Conservation (phyloP, 345 rosid genomes). For the Hibiscus mutabilis region DNA sequence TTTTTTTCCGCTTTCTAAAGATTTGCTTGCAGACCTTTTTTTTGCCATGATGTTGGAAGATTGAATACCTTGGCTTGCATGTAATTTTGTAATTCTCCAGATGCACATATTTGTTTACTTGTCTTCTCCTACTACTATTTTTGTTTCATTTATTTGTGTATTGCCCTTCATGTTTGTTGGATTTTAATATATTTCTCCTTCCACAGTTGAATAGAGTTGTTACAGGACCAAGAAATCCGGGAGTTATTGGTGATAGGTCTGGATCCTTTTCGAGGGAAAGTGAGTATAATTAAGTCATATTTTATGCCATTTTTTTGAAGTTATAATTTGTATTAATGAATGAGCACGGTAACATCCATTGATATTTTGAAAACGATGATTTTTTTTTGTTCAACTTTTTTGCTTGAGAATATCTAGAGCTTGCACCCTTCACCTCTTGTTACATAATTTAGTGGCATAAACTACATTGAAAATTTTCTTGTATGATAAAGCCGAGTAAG, state of each 20-base stretch:
- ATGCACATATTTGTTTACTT: neutral
- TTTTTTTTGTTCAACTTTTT: neutral
- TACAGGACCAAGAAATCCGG: slow-evolving; percentile 87
- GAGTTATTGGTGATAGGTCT: slow-evolving; percentile 92
- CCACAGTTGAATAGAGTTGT: slow-evolving; percentile 84
- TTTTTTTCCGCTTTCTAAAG: neutral
- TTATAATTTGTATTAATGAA: neutral
- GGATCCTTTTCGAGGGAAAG: slow-evolving; percentile 98
- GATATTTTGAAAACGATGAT: neutral
- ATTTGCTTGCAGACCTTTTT: neutral
- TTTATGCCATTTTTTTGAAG: neutral
- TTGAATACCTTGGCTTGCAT: neutral
- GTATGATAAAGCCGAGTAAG: neutral
- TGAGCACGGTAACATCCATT: neutral
- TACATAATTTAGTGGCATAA: neutral
- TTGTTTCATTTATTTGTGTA: neutral
- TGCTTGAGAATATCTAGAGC: neutral
- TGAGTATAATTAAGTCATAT: slow-evolving; percentile 35
- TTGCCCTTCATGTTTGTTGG: neutral
- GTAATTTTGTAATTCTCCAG: neutral
- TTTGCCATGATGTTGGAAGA: neutral
- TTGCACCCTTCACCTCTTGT: no score
- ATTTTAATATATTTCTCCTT: neutral
- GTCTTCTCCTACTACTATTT: neutral
- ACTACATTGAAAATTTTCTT: neutral